A percentile compares a stretch with the other conserved stretches of the same genome.
These are phyloP conservation scores for Mortierella sp. DNA, from an alignment of 371 early-diverging fungal species.

Conservation along the genomic window DNA sequence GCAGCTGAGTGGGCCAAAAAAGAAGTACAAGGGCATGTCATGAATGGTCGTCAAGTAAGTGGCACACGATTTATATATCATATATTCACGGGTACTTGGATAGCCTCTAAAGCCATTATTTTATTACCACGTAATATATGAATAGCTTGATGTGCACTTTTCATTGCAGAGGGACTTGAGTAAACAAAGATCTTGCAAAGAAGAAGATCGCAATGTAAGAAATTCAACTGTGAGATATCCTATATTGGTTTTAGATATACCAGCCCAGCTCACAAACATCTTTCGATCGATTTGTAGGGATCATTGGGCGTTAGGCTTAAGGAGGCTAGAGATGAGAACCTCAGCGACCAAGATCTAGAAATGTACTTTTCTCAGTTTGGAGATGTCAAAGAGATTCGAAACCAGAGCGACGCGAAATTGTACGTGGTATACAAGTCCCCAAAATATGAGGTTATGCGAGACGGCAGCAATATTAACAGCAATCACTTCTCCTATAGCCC, in stretches of 20 bases:
- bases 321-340: slow-evolving; percentile 6
- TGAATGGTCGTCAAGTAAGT: slow-evolving; percentile 44
- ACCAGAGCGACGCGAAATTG: not conserved
- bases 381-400: slow-evolving; percentile 27
- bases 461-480: not conserved
- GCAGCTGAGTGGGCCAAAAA: slow-evolving; percentile 50
- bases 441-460: not conserved
- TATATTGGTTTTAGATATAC: not conserved
- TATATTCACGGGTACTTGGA: not conserved
- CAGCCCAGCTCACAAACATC: not conserved
- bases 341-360: slow-evolving; percentile 15
- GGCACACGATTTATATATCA: not conserved
- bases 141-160: slow-evolving; percentile 55
- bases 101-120: not conserved
- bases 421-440: not conserved
- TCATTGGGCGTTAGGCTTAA: slow-evolving; percentile 29
- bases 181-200: slow-evolving; percentile 20
- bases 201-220: slow-evolving; percentile 30
- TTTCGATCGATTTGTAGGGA: slow-evolving; percentile 15
- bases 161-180: slow-evolving; percentile 37
- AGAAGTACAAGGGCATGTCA: slow-evolving; percentile 9
- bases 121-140: not conserved
- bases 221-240: not conserved
- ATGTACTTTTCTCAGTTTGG: slow-evolving; percentile 32
- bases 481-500: slow-evolving; percentile 16